These are phyloP conservation scores for Boletus reticuloceps DNA, from an alignment of 768 basidiomycete species.

Conservation along the genomic window DNA sequence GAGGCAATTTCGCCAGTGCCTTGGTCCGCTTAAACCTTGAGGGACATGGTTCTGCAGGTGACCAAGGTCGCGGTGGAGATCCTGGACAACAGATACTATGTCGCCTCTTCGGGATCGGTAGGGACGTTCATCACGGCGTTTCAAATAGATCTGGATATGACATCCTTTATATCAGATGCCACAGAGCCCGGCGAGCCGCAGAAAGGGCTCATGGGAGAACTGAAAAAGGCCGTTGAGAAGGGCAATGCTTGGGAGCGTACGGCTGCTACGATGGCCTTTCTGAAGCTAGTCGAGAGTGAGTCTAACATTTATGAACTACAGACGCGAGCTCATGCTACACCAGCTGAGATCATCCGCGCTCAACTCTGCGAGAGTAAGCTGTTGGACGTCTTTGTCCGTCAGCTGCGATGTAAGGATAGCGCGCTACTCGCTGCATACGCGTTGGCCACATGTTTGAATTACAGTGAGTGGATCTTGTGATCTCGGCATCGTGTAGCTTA, in stretches of 20 bases:
- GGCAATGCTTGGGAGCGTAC: slow-evolving; percentile 16
- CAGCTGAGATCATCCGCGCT: slow-evolving; percentile 7
- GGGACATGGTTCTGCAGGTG: neutral
- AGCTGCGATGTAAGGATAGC: slow-evolving; percentile 13
- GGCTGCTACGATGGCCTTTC: slow-evolving; percentile 20
- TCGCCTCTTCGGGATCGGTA: slow-evolving; percentile 20
- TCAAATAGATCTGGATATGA: slow-evolving; percentile 1
- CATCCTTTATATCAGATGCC: slow-evolving; percentile 2
- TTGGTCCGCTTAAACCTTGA: slow-evolving; percentile 7
- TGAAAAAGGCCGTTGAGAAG: slow-evolving; percentile 1
- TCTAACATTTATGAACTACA: neutral
- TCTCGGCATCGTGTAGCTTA: neutral
- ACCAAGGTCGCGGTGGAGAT: neutral
- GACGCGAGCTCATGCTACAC: neutral
- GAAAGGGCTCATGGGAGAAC: slow-evolving; percentile 8
- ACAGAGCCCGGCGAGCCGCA: neutral
- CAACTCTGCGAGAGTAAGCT: slow-evolving; percentile 8
- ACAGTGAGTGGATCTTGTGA: slow-evolving; percentile 6
- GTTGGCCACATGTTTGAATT: slow-evolving; percentile 14
- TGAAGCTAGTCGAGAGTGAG: slow-evolving; percentile 23
- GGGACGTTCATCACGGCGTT: neutral
- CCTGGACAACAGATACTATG: slow-evolving; percentile 2
- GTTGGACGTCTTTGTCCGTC: slow-evolving; percentile 11
- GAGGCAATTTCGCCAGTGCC: slow-evolving; percentile 17
- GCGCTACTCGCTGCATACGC: slow-evolving; percentile 24